Base-by-base conservation (phyloP, 306 rosid species). In the Pueraria montana region DNA sequence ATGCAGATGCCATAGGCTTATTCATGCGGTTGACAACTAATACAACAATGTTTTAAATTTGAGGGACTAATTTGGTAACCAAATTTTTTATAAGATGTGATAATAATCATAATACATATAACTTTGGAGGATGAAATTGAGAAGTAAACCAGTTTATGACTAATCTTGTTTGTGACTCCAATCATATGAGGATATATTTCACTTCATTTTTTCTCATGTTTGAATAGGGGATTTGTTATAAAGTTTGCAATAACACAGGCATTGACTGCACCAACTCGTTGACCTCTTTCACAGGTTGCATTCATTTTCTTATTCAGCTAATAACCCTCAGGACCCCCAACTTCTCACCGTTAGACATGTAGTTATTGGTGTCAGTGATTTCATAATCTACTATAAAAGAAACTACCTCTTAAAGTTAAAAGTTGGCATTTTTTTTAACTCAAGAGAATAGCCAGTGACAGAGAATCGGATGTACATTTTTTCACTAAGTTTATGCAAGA, bases 251-350 rank as follows among this genome's bases (percentile, higher is more conserved):
- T 13, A 79, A 80, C 79, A 91, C 97, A 43, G 93, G 86, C 20
- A 80, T 93, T 77, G 94, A 95, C 87, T 95, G 99, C 87, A 82
- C 91, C 73, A 65, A 93, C 83, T 85, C 92, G 87, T 84, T 92
- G 56, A 93, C 93, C 8, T 23, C 94, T 79, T 90, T 95, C 88
- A 95, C 99, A 84, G 98, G 99, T 93, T 74, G 8, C 23, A 40
- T 53, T 73, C 84, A 64, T 58, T 27, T 45, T 27, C 45, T 65
- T 63, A 56, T 45, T 58, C n/a, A 45, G 58, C 64, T 40, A 40
- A 61, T 40, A 48, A 50, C 8, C 8, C 27, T 36, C n/a, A n/a
- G n/a, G n/a, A n/a, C n/a, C n/a, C n/a, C n/a, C n/a, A n/a, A n/a
- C n/a, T n/a, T n/a, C n/a, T n/a, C n/a, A n/a, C n/a, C n/a, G n/a